Base-by-base conservation (phyloP, 2,329 filamentous ascomycete species). In the Aspergillus sojae region DNA sequence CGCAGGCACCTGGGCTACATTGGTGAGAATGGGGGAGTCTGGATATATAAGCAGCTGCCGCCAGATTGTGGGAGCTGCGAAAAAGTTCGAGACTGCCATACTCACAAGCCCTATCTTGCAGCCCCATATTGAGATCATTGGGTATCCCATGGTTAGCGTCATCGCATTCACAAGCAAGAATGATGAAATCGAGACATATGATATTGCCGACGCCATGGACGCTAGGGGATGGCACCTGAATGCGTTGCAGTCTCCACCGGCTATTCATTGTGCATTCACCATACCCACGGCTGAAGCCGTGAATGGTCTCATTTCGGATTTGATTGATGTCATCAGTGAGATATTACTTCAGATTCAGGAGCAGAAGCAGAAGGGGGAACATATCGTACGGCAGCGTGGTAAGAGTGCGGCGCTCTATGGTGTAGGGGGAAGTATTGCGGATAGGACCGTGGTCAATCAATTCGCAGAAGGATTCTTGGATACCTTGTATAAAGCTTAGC, bases 161-260 rank as follows among this genome's bases (percentile, higher is more conserved):
- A 88, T 99, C 5, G 91, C 94, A 1, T 98, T 98, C 81, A 87
- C 86, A 11, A 89, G 91, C 19, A 85, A 87, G 70, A 90, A 80
- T 39, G 75, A 73, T 14, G 77, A 87, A 19, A 86, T 99, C 46
- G 89, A 97, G 79, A 91, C 96, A 66, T 99, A 99, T 81, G 94
- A 97, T 75, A 88, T 99, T 68, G 93, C 94, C 9, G 95, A 99
- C 78, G 91, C 83, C 68, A 94, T 99, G 90, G 87, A 86, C 14
- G 82, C 81, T 0, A 90, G 89, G 73, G 94, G 95, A 3, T 99
- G 95, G 95, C 95, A 99, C 80, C 84, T 99, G 64, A 99, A 98
- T 74, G 92, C 94, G 2, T 84, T 99, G 66, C 95, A 99, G 80
- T 89, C 88, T 71, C 95, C 95, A 2, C 89, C 95, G 0, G 95